phyloP scores from a whole-genome alignment of 2,329 filamentous ascomycete species.

The Sporothrix sp. region DNA sequence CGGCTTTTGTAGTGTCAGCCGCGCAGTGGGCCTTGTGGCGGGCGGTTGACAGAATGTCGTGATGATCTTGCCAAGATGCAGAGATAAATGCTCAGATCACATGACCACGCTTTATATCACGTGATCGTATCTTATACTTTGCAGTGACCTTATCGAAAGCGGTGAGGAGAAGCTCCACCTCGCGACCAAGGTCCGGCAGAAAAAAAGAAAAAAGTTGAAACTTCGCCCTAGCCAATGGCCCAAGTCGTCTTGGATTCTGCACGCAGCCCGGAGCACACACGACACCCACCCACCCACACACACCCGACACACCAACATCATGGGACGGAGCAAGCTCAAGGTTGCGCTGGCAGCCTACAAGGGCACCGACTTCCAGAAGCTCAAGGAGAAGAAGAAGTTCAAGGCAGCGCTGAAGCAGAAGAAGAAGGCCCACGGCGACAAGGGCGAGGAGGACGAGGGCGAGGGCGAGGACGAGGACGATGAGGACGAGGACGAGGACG shows the following conservation, averaged over 20 bases:
- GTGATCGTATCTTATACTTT: background rate
- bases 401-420: constrained; percentile 32
- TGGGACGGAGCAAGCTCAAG: constrained; percentile 37
- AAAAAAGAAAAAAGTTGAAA: constrained; percentile 15
- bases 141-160: background rate
- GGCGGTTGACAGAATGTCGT: too few species aligned
- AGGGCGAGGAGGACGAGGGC: constrained; percentile 30
- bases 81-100: too few species aligned
- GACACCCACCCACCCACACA: background rate
- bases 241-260: too few species aligned
- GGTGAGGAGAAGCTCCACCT: constrained; percentile 6
- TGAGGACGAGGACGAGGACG: constrained; percentile 26
- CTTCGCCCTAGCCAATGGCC: background rate
- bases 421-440: constrained; percentile 23
- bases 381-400: constrained; percentile 39
- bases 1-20: too few species aligned
- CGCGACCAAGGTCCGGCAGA: constrained; percentile 11
- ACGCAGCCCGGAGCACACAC: too few species aligned
- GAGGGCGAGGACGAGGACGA: constrained; percentile 28
- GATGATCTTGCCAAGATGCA: too few species aligned
- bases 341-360: constrained; percentile 46
- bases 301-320: constrained; percentile 5
- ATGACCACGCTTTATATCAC: too few species aligned
- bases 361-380: constrained; percentile 42
- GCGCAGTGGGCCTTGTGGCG: too few species aligned